Evolutionary conservation across 495 filamentous ascomycete genomes (phyloP).

Genomic region (Pyrenula aspistea): DNA sequence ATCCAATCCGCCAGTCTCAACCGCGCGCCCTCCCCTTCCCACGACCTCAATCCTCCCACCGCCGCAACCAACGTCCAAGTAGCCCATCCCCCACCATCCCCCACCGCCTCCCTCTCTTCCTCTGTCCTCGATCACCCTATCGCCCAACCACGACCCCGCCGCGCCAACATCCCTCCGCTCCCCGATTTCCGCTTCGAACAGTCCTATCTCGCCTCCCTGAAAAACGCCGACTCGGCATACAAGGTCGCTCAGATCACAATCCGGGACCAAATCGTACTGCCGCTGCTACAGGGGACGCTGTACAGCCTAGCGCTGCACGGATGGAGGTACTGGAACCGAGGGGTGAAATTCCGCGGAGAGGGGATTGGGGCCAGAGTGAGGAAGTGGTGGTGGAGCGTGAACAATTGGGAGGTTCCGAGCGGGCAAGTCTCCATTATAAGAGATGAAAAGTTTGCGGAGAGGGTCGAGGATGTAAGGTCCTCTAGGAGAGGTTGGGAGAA

Average conservation of each 20-base stretch:
- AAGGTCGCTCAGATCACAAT: slow-evolving; percentile 72
- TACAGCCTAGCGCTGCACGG: slow-evolving; percentile 70
- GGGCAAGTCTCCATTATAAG: not conserved
- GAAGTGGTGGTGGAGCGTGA: slow-evolving; percentile 85
- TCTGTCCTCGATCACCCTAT: slow-evolving; percentile 35
- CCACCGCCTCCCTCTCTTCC: slow-evolving; percentile 26
- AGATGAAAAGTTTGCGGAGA: not conserved
- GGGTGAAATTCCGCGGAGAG: slow-evolving; percentile 54
- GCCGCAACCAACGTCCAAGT: slow-evolving; percentile 19
- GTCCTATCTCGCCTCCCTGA: slow-evolving; percentile 82
- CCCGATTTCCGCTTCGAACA: slow-evolving; percentile 95
- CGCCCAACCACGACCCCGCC: slow-evolving; percentile 41
- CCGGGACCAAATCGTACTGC: slow-evolving; percentile 79
- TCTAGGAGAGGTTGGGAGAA: not conserved
- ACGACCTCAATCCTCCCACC: slow-evolving; percentile 75
- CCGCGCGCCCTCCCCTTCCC: slow-evolving; percentile 47
- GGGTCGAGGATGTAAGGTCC: not conserved
- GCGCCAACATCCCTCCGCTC: slow-evolving; percentile 59
- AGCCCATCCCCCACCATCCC: not conserved
- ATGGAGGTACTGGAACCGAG: slow-evolving; percentile 75
- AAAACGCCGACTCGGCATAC: slow-evolving; percentile 61
- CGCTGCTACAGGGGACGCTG: slow-evolving; percentile 69
- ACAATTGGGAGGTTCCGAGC: slow-evolving; percentile 62
- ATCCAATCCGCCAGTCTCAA: slow-evolving; percentile 73
- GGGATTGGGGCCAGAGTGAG: slow-evolving; percentile 58